Percentiles rank a stretch among this genome's conserved stretches.
Conservation (phyloP, 2,329 filamentous ascomycete genomes). For the Xylaria multiplex region DNA sequence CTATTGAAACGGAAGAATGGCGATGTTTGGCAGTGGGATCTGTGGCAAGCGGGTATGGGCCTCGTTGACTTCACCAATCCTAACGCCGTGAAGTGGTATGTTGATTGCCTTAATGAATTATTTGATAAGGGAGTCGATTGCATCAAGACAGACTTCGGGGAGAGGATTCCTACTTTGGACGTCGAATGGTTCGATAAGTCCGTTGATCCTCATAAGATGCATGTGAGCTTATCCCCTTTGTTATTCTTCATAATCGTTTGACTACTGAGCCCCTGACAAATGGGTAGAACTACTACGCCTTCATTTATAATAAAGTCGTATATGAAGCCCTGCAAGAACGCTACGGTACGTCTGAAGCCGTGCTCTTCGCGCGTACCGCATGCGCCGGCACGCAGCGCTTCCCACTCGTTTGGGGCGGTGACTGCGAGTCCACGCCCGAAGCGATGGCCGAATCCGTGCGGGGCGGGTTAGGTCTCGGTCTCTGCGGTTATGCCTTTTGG, state of each 20-base stretch:
- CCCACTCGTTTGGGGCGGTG: slow-evolving; percentile 77
- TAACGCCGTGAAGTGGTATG: slow-evolving; percentile 72
- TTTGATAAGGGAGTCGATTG: slow-evolving; percentile 76
- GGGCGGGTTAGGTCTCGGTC: slow-evolving; percentile 70
- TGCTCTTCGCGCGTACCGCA: slow-evolving; percentile 73
- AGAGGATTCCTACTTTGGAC: slow-evolving; percentile 73
- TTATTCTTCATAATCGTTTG: not conserved
- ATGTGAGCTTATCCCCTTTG: slow-evolving; percentile 50
- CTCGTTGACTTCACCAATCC: slow-evolving; percentile 80
- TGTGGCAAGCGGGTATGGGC: slow-evolving; percentile 82
- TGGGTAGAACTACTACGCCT: slow-evolving; percentile 74
- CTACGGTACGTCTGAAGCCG: slow-evolving; percentile 63
- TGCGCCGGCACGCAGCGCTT: slow-evolving; percentile 75
- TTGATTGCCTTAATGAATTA: slow-evolving; percentile 67
- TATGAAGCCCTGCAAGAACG: slow-evolving; percentile 71
- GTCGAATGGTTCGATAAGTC: slow-evolving; percentile 71
- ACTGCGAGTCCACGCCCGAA: slow-evolving; percentile 78
- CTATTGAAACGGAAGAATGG: slow-evolving; percentile 75
- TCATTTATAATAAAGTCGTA: slow-evolving; percentile 75
- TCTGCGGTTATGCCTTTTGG: slow-evolving; percentile 75
- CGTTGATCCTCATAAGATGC: slow-evolving; percentile 72
- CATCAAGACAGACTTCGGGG: slow-evolving; percentile 81
- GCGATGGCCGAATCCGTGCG: slow-evolving; percentile 77
- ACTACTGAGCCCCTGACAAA: slow-evolving; percentile 6
- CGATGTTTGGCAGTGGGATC: slow-evolving; percentile 79